phyloP scores from a whole-genome alignment of 2,329 filamentous ascomycete genomes.

The Pseudophaeomoniella oleicola region DNA sequence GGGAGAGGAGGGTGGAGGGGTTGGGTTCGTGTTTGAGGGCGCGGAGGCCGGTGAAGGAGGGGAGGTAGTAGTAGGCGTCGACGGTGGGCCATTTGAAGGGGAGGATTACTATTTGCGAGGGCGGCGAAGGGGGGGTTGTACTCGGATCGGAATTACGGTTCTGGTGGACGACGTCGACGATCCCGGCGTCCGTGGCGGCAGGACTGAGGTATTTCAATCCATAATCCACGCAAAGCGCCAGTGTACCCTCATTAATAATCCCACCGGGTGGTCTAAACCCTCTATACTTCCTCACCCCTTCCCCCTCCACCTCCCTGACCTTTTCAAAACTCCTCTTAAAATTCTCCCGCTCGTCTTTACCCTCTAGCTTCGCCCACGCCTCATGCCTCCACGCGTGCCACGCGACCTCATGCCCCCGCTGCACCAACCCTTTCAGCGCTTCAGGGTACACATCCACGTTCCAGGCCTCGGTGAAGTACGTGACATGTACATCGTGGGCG shows the following conservation, averaged over 20 bases:
- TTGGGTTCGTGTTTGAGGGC: neutral
- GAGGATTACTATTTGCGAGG: neutral
- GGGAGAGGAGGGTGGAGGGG: neutral
- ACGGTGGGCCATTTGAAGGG: neutral
- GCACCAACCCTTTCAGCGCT: neutral
- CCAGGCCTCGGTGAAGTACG: neutral
- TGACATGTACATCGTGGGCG: neutral
- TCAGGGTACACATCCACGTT: neutral
- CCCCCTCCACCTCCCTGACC: neutral
- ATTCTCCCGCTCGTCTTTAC: neutral
- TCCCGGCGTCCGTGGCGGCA: neutral
- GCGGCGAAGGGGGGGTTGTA: neutral
- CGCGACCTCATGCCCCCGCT: neutral
- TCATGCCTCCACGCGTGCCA: neutral
- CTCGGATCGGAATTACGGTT: neutral
- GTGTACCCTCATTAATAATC: neutral
- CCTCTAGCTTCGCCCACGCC: neutral
- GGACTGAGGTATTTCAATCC: neutral
- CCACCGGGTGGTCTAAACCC: neutral
- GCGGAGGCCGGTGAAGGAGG: neutral
- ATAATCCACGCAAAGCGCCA: neutral
- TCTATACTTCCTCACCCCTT: neutral
- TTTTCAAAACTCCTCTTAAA: neutral
- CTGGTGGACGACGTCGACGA: neutral
- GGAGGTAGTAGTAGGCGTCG: neutral